A percentile compares a stretch with the other conserved stretches of the same genome.
phyloP scores from a whole-genome alignment of 805 yeast genomes.

The Huiozyma sinensis region DNA sequence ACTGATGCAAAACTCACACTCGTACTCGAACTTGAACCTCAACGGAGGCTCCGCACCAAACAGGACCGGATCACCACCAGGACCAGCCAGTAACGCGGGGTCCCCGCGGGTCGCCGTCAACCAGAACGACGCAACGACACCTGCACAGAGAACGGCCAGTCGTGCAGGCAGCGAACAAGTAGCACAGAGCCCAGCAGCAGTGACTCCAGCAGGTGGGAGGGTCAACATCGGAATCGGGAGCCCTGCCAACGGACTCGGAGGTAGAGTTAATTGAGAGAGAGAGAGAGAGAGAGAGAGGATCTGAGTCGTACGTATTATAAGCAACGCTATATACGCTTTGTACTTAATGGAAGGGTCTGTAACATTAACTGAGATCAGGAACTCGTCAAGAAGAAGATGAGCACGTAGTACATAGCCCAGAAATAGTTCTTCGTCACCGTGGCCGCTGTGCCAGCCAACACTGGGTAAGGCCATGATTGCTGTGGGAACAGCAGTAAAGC shows the following conservation, averaged over 20 bases:
- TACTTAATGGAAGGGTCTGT: too few species aligned
- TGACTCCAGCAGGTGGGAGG: slow-evolving; percentile 14
- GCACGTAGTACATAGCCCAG: slow-evolving; percentile 10
- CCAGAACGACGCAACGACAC: not conserved
- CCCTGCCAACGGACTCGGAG: slow-evolving; percentile 13
- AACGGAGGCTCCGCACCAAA: not conserved
- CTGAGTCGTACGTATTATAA: too few species aligned
- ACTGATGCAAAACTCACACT: slow-evolving; percentile 17
- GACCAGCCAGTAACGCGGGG: not conserved
- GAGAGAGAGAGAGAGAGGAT: not conserved
- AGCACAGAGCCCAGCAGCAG: not conserved
- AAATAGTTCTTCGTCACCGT: slow-evolving; percentile 5
- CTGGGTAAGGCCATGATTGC: slow-evolving; percentile 10
- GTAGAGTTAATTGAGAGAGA: slow-evolving; percentile 9
- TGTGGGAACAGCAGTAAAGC: slow-evolving; percentile 5
- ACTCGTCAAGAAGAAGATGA: slow-evolving; percentile 3
- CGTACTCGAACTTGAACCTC: not conserved
- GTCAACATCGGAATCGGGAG: slow-evolving; percentile 18
- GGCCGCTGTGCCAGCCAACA: slow-evolving; percentile 7
- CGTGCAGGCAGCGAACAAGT: not conserved
- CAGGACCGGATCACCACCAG: not conserved
- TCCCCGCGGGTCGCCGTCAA: slow-evolving; percentile 1
- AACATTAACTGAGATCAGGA: not conserved
- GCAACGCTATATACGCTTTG: too few species aligned
- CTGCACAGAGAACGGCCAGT: not conserved